phyloP scores from a whole-genome alignment of 2,329 filamentous ascomycete genomes.

The Ustulina deusta region DNA sequence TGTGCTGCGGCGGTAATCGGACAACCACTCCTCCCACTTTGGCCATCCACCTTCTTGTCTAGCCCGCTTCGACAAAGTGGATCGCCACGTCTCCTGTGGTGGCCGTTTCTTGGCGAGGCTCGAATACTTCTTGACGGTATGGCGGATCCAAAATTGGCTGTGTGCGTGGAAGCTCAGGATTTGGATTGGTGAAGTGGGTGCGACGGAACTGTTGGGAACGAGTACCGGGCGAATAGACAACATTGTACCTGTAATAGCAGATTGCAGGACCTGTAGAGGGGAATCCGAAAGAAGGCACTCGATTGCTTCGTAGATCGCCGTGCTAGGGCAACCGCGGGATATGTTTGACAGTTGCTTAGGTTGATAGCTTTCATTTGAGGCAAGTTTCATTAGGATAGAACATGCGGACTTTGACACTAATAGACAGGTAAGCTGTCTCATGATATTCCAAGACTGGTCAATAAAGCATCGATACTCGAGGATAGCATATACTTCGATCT shows the following conservation, averaged over 20 bases:
- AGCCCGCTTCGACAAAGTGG: background rate
- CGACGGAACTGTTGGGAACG: background rate
- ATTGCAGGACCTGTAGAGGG: conserved; percentile 8
- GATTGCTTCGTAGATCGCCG: conserved; percentile 20
- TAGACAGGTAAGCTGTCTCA: conserved; percentile 19
- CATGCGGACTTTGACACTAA: conserved; percentile 12
- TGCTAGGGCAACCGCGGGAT: conserved; percentile 11
- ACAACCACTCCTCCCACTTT: background rate
- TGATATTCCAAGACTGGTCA: conserved; percentile 13
- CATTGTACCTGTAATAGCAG: conserved; percentile 10
- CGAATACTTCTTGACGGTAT: background rate
- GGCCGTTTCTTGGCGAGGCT: background rate
- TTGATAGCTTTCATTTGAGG: background rate
- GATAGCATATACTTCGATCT: conserved; percentile 19
- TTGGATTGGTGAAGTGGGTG: background rate
- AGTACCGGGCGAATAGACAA: background rate
- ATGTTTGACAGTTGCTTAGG: background rate
- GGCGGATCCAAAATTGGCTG: background rate
- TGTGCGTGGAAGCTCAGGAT: background rate
- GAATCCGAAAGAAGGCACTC: conserved; percentile 21
- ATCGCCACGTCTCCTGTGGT: background rate
- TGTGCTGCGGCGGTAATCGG: conserved; percentile 11
- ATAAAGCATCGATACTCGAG: conserved; percentile 26
- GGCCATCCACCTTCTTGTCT: background rate
- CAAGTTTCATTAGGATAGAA: background rate